Evolutionary conservation across 1,284 basidiomycete genomes (phyloP), one percentile per base, ranked within the genome.

Genomic region (Gymnopus androsaceus): DNA sequence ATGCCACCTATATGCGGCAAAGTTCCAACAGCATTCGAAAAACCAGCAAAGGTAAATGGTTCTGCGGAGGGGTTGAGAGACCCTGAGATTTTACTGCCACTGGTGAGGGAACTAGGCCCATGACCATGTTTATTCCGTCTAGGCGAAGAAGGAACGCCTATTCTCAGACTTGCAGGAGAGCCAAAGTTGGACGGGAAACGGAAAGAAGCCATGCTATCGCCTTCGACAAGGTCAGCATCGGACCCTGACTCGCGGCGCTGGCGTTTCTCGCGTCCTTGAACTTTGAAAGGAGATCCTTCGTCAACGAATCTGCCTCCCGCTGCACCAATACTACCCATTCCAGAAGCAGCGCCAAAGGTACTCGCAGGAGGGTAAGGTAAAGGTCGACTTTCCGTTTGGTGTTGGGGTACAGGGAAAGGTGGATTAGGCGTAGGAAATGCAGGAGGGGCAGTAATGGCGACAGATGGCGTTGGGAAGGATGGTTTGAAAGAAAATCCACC

Each of bases 191-290:
- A 67, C 40, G 87, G 88, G 79, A 91, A 91, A 63, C 82, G 83
- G 79, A 90, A 91, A 7, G 88, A 87, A 6, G 76, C 65, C 81
- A 91, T 86, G 21, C 78, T 83, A 62, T 82, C 78, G 62, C 78
- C 84, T 27, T 81, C 79, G 28, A 76, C 61, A 15, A 72, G 71
- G 56, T 57, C 51, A 23, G 44, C 50, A 11, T 42, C 44, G 28
- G 58, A 38, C 19, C 40, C 55, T 48, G 30, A 34, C 54, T 72
- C 76, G 34, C 80, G 77, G 23, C 87, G 79, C 58, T 81, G 85
- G 59, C 89, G 78, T 72, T 92, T 92, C 71, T 92, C 90, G 51
- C 88, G 75, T 25, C 89, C 89, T 68, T 91, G 88, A 6, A 68
- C 65, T 45, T 63, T 66, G 49, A 67, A 68, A 8, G 69, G 67